These are phyloP conservation scores for Penicillium waksmanii DNA, from an alignment of 495 filamentous ascomycete genomes.

Conservation along the genomic window DNA sequence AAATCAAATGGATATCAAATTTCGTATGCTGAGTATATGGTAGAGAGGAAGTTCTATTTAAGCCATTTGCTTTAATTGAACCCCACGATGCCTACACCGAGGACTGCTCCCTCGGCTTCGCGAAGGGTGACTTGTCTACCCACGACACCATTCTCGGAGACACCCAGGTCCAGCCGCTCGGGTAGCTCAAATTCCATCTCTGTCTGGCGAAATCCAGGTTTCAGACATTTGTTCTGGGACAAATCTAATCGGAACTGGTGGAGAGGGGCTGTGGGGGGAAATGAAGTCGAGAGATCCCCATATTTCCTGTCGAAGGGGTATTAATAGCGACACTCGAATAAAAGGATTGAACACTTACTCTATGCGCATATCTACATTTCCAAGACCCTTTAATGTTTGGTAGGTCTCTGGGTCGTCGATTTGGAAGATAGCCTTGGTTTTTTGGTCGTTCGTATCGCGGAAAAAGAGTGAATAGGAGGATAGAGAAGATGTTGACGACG, in stretches of 20 bases:
- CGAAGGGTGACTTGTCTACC: slow-evolving; percentile 42
- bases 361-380: slow-evolving; percentile 37
- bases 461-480: slow-evolving; percentile 44
- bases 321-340: not conserved
- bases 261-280: slow-evolving; percentile 17
- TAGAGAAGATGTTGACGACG: slow-evolving; percentile 18
- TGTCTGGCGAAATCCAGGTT: not conserved
- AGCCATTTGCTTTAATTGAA: slow-evolving; percentile 33
- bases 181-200: slow-evolving; percentile 57
- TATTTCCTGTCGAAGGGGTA: slow-evolving; percentile 28
- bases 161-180: slow-evolving; percentile 59
- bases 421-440: slow-evolving; percentile 36
- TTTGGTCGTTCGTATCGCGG: slow-evolving; percentile 21
- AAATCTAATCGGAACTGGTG: slow-evolving; percentile 32
- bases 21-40: not conserved
- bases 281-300: slow-evolving; percentile 37
- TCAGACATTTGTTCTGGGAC: slow-evolving; percentile 4
- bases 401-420: slow-evolving; percentile 32
- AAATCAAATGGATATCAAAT: slow-evolving; percentile 15
- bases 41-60: not conserved
- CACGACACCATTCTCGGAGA: slow-evolving; percentile 46
- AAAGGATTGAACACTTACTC: slow-evolving; percentile 29
- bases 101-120: slow-evolving; percentile 25
- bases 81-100: slow-evolving; percentile 45
- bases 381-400: slow-evolving; percentile 14